Conservation (phyloP, 1,284 basidiomycete genomes). For the Athelia psychrophila region DNA sequence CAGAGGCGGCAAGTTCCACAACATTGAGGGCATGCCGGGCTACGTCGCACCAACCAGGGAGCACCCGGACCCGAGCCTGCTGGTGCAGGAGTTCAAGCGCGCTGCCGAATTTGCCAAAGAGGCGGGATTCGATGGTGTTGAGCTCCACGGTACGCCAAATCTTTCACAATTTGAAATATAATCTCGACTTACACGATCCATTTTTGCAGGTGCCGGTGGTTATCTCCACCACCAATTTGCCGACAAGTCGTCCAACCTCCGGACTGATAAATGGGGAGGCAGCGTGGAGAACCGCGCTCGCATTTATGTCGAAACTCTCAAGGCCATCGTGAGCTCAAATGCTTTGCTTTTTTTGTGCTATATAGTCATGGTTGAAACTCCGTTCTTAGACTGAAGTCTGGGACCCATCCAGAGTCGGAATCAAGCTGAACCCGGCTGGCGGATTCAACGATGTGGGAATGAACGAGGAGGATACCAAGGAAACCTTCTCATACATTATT, state of each 20-base stretch:
- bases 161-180: neutral
- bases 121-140: no score
- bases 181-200: neutral
- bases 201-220: slow-evolving; percentile 15
- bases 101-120: neutral
- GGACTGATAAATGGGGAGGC: slow-evolving; percentile 45
- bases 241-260: no score
- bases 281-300: slow-evolving; percentile 37
- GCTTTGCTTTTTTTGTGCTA: no score
- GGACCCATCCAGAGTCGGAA: no score
- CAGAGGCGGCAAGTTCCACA: neutral
- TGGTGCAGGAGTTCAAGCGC: no score
- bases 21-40: neutral
- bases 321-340: slow-evolving; percentile 15
- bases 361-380: no score
- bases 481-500: no score
- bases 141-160: no score
- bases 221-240: slow-evolving; percentile 16
- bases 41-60: no score
- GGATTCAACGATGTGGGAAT: slow-evolving; percentile 6
- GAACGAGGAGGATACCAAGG: no score
- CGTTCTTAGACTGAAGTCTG: no score
- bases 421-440: slow-evolving; percentile 34
- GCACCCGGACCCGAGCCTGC: no score
- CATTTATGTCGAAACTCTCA: slow-evolving; percentile 35